These are phyloP conservation scores for Penicillium cinerascens DNA, from an alignment of 495 filamentous ascomycete species.

Conservation along the genomic window DNA sequence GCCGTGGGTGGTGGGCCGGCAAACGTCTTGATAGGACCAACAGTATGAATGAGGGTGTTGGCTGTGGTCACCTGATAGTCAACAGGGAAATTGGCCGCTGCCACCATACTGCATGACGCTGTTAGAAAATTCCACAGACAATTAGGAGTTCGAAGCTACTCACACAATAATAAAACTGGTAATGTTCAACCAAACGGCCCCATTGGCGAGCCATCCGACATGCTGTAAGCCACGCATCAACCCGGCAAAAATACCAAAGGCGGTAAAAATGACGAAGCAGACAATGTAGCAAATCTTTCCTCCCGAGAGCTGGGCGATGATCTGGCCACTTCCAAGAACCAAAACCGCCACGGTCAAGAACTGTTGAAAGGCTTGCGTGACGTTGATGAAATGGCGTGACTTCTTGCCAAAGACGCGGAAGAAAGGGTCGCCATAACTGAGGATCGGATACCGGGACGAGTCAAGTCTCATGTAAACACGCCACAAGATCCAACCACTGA, in stretches of 20 bases:
- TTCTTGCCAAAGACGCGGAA: constrained; percentile 52
- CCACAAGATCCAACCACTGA: constrained; percentile 53
- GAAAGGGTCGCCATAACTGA: constrained; percentile 54
- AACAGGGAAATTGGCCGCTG: constrained; percentile 44
- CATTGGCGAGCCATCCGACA: constrained; percentile 24
- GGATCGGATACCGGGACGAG: constrained; percentile 50
- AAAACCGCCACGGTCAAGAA: constrained; percentile 53
- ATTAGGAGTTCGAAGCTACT: not conserved
- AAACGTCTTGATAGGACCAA: constrained; percentile 23
- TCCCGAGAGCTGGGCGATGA: constrained; percentile 20
- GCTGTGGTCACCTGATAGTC: no score
- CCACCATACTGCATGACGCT: constrained; percentile 40
- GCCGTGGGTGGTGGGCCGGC: constrained; percentile 7
- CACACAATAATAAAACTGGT: constrained; percentile 20
- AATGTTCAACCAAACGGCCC: constrained; percentile 27
- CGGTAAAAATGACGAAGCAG: constrained; percentile 45
- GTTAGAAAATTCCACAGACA: not conserved
- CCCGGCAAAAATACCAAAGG: constrained; percentile 44
- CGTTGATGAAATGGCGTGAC: constrained; percentile 51
- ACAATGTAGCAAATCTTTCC: constrained; percentile 49
- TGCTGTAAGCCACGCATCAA: constrained; percentile 33
- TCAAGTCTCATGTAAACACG: constrained; percentile 53
- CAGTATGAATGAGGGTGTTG: no score
- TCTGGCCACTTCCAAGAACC: constrained; percentile 50
- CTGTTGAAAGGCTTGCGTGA: constrained; percentile 49